These are phyloP conservation scores for Hebeloma cylindrosporum DNA, from an alignment of 768 basidiomycete species.

Conservation along the genomic window DNA sequence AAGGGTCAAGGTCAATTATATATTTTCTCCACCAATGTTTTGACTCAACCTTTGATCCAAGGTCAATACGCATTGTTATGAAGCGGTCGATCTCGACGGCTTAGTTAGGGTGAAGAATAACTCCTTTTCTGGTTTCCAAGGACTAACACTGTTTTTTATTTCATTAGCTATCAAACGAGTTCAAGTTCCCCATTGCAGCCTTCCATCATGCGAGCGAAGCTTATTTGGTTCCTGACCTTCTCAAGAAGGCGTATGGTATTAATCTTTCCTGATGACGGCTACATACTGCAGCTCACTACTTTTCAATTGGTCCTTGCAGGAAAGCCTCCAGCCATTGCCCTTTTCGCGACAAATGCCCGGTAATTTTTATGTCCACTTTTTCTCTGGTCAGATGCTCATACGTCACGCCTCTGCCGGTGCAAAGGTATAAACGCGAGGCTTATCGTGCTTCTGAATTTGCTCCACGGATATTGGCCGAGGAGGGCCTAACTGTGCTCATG, in stretches of 20 bases:
- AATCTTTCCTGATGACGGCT: too few species aligned
- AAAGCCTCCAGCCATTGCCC: slow-evolving; percentile 67
- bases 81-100: slow-evolving; percentile 68
- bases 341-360: slow-evolving; percentile 62
- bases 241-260: slow-evolving; percentile 71
- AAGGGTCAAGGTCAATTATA: slow-evolving; percentile 57
- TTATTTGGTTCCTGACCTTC: slow-evolving; percentile 74
- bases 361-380: slow-evolving; percentile 11
- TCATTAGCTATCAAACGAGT: slow-evolving; percentile 75
- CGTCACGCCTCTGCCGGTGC: too few species aligned
- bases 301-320: slow-evolving; percentile 36
- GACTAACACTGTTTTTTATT: slow-evolving; percentile 10
- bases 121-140: neutral
- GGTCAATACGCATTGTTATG: slow-evolving; percentile 58
- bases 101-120: slow-evolving; percentile 58
- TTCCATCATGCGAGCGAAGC: slow-evolving; percentile 83
- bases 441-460: slow-evolving; percentile 83
- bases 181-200: slow-evolving; percentile 74
- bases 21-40: neutral
- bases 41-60: slow-evolving; percentile 17
- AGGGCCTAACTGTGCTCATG: slow-evolving; percentile 69
- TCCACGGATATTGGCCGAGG: slow-evolving; percentile 66
- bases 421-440: slow-evolving; percentile 78
- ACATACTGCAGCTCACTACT: neutral
- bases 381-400: neutral